phyloP scores from a whole-genome alignment of 2,329 filamentous ascomycete species.

The Colletotrichum tamarilloi region DNA sequence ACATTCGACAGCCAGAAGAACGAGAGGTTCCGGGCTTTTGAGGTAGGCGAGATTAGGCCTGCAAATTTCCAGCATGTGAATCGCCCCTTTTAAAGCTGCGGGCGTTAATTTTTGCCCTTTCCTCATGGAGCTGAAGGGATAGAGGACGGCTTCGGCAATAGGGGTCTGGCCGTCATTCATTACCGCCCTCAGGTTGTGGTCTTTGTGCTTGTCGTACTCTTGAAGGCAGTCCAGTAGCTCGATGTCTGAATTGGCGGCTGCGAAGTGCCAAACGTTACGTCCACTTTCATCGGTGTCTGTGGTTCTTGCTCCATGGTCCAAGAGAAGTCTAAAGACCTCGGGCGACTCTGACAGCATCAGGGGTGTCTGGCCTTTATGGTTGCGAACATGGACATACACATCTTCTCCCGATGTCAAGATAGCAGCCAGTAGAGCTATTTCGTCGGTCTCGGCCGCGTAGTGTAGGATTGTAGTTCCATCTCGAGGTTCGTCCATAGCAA shows the following conservation, averaged over 20 bases:
- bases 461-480: slow-evolving; percentile 17
- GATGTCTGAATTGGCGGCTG: slow-evolving; percentile 46
- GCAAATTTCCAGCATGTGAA: slow-evolving; percentile 13
- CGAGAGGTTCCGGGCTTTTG: slow-evolving; percentile 17
- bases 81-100: background rate
- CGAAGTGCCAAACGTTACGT: slow-evolving; percentile 52
- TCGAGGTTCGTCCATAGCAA: background rate
- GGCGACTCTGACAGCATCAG: slow-evolving; percentile 47
- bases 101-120: background rate
- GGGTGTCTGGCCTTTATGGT: slow-evolving; percentile 47
- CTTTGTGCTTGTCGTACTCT: slow-evolving; percentile 42
- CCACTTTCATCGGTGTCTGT: slow-evolving; percentile 44
- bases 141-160: slow-evolving; percentile 44
- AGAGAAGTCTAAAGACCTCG: slow-evolving; percentile 40
- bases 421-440: slow-evolving; percentile 41
- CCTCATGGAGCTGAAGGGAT: background rate
- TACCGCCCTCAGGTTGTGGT: slow-evolving; percentile 41
- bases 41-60: slow-evolving; percentile 6
- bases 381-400: slow-evolving; percentile 43
- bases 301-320: slow-evolving; percentile 42
- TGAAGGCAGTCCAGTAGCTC: slow-evolving; percentile 44
- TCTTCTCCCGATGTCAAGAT: slow-evolving; percentile 43
- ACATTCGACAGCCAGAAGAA: slow-evolving; percentile 43
- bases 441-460: slow-evolving; percentile 12
- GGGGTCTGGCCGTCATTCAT: slow-evolving; percentile 43